A percentile compares a stretch with the other conserved stretches of the same genome.
These are phyloP conservation scores for Tricholoma matsutake DNA, from an alignment of 768 basidiomycete species.

Conservation along the genomic window DNA sequence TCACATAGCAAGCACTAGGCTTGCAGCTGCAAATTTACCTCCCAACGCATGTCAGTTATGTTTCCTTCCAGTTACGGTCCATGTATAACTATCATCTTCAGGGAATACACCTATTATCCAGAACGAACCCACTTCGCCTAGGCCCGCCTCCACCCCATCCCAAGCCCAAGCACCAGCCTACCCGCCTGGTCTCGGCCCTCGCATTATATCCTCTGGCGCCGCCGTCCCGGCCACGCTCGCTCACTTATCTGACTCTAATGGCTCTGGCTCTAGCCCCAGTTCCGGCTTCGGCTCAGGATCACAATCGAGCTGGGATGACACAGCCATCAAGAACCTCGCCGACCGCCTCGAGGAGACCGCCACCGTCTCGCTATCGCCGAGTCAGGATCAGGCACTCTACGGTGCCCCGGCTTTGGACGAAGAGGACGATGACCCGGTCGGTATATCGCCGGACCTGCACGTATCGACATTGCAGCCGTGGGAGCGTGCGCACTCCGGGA, in stretches of 20 bases:
- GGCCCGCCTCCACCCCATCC: background rate
- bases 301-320: constrained; percentile 5
- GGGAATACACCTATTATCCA: constrained; percentile 22
- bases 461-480: constrained; percentile 22
- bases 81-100: constrained; percentile 1
- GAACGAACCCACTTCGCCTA: background rate
- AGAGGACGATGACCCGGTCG: background rate
- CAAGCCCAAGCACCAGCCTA: background rate
- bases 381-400: constrained; percentile 23
- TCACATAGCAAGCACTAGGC: background rate
- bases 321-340: constrained; percentile 2
- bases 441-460: constrained; percentile 15
- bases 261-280: constrained; percentile 7
- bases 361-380: constrained; percentile 21
- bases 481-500: constrained; percentile 14
- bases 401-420: background rate
- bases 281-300: constrained; percentile 6
- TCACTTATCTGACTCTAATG: constrained; percentile 7
- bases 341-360: constrained; percentile 14
- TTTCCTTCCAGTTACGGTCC: background rate
- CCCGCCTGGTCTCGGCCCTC: constrained; percentile 14
- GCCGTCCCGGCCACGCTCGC: constrained; percentile 15
- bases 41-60: constrained; percentile 5
- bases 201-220: constrained; percentile 2
- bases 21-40: background rate